Conservation (phyloP, 208 protist species). For the Wallacemonas sp. region DNA sequence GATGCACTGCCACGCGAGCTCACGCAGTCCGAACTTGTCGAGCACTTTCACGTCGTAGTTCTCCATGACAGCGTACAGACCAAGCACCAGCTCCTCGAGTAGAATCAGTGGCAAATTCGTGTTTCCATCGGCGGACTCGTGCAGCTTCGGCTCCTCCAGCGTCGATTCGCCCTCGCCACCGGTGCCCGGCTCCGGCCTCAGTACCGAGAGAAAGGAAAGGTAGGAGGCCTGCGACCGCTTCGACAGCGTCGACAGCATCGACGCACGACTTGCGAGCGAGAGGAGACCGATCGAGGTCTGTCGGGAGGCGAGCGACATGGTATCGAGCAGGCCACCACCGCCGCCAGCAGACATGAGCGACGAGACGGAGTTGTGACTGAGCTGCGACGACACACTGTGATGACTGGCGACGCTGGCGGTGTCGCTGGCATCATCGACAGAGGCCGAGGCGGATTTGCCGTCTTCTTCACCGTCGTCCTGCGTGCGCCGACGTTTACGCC, state of each 20-base stretch:
- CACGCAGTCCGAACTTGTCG: slow-evolving; percentile 53
- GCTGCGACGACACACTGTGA: not conserved
- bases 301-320: slow-evolving; percentile 18
- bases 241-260: slow-evolving; percentile 82
- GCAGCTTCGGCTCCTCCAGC: slow-evolving; percentile 24
- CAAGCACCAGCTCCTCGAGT: slow-evolving; percentile 75
- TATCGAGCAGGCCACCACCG: slow-evolving; percentile 12
- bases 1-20: slow-evolving; percentile 62
- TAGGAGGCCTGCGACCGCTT: slow-evolving; percentile 71
- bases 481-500: not conserved
- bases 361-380: too few relatives aligned
- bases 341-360: not conserved
- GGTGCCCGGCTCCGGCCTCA: slow-evolving; percentile 33
- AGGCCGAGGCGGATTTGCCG: not conserved
- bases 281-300: slow-evolving; percentile 16
- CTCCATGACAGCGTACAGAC: slow-evolving; percentile 58
- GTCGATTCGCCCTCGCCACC: not conserved
- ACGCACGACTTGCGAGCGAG: slow-evolving; percentile 66
- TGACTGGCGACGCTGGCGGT: slow-evolving; percentile 15
- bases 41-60: slow-evolving; percentile 29
- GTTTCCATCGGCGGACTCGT: slow-evolving; percentile 87
- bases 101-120: slow-evolving; percentile 88
- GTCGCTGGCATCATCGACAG: not conserved
- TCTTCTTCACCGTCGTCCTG: not conserved
- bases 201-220: slow-evolving; percentile 77